phyloP scores from a whole-genome alignment of 495 filamentous ascomycete genomes.

The Penicillium odoratum region DNA sequence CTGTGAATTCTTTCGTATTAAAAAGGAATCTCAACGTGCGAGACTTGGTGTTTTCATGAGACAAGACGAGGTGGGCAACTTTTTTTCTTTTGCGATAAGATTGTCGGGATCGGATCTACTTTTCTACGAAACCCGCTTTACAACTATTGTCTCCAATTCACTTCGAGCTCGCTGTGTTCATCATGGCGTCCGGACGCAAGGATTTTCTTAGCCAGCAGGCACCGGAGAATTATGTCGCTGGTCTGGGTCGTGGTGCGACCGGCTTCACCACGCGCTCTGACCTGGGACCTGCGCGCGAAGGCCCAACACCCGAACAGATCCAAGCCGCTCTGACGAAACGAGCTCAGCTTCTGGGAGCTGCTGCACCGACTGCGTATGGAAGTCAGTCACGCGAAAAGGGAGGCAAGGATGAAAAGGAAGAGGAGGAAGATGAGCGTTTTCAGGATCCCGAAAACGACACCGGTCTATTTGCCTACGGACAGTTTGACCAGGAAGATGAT shows the following conservation, averaged over 20 bases:
- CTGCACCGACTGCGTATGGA: constrained; percentile 79
- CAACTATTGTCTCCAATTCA: constrained; percentile 4
- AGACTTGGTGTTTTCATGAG: neutral
- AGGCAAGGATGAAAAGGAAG: constrained; percentile 59
- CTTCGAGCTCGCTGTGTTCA: constrained; percentile 21
- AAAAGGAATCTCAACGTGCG: neutral
- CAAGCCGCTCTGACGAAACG: constrained; percentile 94
- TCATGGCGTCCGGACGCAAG: constrained; percentile 73
- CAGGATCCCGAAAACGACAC: constrained; percentile 98
- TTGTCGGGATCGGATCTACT: constrained; percentile 37
- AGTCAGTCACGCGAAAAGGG: constrained; percentile 66
- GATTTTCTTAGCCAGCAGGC: constrained; percentile 91
- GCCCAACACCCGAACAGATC: constrained; percentile 96
- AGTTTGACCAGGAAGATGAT: constrained; percentile 94
- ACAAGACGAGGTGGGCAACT: constrained; percentile 17
- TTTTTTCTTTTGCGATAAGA: constrained; percentile 43
- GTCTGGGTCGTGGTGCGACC: constrained; percentile 94
- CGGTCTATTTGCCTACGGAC: constrained; percentile 88
- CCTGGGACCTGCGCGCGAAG: constrained; percentile 93
- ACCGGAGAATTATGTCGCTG: constrained; percentile 97
- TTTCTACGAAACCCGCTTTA: constrained; percentile 24
- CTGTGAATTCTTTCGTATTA: neutral
- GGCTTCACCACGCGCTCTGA: constrained; percentile 98
- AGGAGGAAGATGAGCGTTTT: constrained; percentile 82
- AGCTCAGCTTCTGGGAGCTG: constrained; percentile 77